These are phyloP conservation scores for Colletotrichum sp. DNA, from an alignment of 2,329 filamentous ascomycete species.

Conservation along the genomic window DNA sequence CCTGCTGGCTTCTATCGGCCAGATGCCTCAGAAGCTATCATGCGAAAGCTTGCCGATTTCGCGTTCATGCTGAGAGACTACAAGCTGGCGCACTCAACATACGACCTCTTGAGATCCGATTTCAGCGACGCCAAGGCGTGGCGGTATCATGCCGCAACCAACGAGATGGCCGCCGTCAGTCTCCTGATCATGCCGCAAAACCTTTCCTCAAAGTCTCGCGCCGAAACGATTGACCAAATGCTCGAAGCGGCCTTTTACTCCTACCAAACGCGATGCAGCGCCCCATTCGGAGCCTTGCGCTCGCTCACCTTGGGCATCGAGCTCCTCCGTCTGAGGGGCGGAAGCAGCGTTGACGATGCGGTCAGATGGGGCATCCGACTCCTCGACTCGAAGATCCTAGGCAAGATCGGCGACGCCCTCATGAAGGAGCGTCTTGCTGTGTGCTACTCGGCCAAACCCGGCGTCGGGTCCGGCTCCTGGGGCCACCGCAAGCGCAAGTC, in stretches of 20 bases:
- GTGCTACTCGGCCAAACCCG: conserved; percentile 79
- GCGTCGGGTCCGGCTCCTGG: conserved; percentile 64
- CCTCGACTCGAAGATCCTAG: conserved; percentile 79
- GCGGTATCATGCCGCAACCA: conserved; percentile 90
- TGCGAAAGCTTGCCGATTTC: conserved; percentile 94
- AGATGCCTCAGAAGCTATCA: conserved; percentile 84
- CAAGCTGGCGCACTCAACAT: conserved; percentile 90
- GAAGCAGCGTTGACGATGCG: conserved; percentile 82
- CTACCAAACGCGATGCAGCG: conserved; percentile 83
- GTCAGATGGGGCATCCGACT: conserved; percentile 83
- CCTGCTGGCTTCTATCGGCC: conserved; percentile 80
- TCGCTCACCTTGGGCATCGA: conserved; percentile 80
- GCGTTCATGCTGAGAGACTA: conserved; percentile 97
- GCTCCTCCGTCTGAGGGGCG: conserved; percentile 80
- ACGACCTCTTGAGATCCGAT: conserved; percentile 86
- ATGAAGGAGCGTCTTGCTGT: conserved; percentile 85
- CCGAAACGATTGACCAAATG: conserved; percentile 84
- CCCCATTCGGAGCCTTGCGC: conserved; percentile 81
- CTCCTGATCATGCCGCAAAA: conserved; percentile 78
- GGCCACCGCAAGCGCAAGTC: conserved; percentile 82
- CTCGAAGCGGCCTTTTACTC: conserved; percentile 92
- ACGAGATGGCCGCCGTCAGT: conserved; percentile 93
- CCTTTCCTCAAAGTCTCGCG: conserved; percentile 75
- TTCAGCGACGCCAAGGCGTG: conserved; percentile 97
- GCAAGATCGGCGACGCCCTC: conserved; percentile 78